Percentiles rank a stretch among this genome's conserved stretches.
Conservation (phyloP, 164 flowering plant species). For the Tetracentron sinense region DNA sequence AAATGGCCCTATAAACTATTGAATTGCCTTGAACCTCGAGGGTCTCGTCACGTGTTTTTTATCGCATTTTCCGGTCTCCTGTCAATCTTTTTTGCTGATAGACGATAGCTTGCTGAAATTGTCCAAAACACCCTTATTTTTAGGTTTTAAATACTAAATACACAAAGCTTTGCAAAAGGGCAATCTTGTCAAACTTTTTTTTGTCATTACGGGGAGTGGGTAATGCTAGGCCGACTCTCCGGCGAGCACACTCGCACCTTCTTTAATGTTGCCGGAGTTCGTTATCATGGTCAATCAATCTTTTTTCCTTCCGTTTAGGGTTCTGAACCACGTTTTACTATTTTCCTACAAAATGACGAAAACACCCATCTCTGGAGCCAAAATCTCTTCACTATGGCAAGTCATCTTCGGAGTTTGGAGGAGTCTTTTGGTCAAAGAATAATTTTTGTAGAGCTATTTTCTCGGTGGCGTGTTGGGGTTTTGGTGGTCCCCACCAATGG, state of each 20-base stretch:
- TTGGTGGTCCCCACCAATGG: conserved; percentile 1
- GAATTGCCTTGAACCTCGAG: background rate
- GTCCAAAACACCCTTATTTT: background rate
- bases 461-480: conserved; percentile 1
- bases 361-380: background rate
- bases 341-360: background rate
- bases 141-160: too few species aligned
- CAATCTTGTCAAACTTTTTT: too few species aligned
- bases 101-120: background rate
- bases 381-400: background rate
- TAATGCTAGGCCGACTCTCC: background rate
- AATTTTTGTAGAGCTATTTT: background rate
- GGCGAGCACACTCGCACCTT: background rate
- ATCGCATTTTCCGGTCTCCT: background rate
- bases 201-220: too few species aligned
- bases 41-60: background rate
- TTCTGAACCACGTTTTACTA: background rate
- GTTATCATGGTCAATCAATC: too few species aligned
- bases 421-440: background rate
- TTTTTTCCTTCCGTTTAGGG: background rate
- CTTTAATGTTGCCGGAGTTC: background rate
- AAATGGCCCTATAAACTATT: background rate
- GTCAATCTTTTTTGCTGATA: conserved; percentile 5
- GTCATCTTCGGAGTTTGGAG: background rate
- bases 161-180: too few species aligned